Evolutionary conservation across 148 eudicot genomes (phyloP).

Genomic region (Rhododendron kiyosumense): DNA sequence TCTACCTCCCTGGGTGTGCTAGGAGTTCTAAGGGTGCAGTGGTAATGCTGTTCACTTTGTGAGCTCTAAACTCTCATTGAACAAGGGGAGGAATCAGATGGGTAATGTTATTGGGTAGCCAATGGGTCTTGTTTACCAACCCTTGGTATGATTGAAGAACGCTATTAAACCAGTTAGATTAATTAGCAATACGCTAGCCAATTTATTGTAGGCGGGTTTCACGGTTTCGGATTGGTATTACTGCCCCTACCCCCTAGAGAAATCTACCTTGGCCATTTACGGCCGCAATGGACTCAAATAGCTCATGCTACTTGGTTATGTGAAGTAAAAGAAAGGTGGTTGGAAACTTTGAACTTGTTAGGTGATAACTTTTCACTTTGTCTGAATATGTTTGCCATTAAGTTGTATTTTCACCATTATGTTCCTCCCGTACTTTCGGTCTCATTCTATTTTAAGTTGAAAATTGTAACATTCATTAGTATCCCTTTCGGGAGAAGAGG

Average conservation of each 20-base stretch:
- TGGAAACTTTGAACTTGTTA: not conserved
- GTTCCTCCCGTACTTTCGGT: not conserved
- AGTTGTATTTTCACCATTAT: not conserved
- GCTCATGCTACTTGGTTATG: not conserved
- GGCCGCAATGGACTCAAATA: not conserved
- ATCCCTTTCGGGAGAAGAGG: not conserved
- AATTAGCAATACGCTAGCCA: not conserved
- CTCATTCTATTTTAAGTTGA: not conserved
- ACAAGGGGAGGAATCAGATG: not conserved
- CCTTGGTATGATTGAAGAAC: not conserved
- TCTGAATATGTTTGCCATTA: not conserved
- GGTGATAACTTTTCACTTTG: not conserved
- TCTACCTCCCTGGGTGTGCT: not conserved
- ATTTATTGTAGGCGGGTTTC: not conserved
- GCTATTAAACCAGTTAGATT: not conserved
- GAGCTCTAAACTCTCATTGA: not conserved
- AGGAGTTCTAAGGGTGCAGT: not conserved
- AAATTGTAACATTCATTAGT: not conserved
- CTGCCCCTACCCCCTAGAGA: no score
- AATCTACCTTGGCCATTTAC: no score
- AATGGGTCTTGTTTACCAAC: not conserved
- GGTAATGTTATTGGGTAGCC: not conserved
- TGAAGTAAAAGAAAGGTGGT: not conserved
- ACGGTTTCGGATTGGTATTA: not conserved
- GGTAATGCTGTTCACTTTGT: not conserved